Evolutionary conservation across 306 rosid species (phyloP).

Genomic region (Gastrolobium villosum): DNA sequence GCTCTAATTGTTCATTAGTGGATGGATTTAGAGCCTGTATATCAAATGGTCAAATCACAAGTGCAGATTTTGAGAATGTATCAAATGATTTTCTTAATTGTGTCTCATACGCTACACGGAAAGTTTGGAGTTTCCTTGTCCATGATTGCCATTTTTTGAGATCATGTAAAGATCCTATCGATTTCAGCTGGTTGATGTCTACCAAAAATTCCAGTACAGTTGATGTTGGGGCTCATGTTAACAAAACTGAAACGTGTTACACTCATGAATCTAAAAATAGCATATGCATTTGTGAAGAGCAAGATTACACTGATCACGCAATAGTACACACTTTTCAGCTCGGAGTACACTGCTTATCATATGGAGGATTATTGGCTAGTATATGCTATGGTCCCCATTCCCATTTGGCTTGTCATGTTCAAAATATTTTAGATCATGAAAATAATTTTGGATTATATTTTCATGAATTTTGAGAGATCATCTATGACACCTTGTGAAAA

Average conservation of each 20-base stretch:
- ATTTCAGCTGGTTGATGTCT: conserved; percentile 56
- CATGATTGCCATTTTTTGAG: conserved; percentile 56
- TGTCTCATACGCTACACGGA: conserved; percentile 46
- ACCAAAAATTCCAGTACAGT: background rate
- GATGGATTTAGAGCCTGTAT: conserved; percentile 47
- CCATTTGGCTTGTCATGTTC: conserved; percentile 50
- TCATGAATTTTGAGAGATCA: conserved; percentile 6
- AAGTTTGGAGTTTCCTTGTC: conserved; percentile 64
- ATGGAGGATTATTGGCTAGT: conserved; percentile 70
- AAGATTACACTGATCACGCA: conserved; percentile 33
- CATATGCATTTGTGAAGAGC: conserved; percentile 28
- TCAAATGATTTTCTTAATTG: conserved; percentile 60
- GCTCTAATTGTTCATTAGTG: conserved; percentile 62
- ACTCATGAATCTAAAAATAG: conserved; percentile 36
- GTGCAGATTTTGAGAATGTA: conserved; percentile 53
- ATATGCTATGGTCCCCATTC: conserved; percentile 67
- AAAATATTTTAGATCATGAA: conserved; percentile 50
- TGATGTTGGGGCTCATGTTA: conserved; percentile 21
- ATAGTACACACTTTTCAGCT: conserved; percentile 53
- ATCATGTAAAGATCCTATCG: conserved; percentile 59
- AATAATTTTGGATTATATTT: conserved; percentile 21
- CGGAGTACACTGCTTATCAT: conserved; percentile 69
- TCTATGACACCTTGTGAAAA: background rate
- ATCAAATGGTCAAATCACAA: conserved; percentile 42
- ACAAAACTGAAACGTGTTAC: conserved; percentile 21